Evolutionary conservation across 768 basidiomycete species (phyloP).

Genomic region (Neoboletus brunneissimus): DNA sequence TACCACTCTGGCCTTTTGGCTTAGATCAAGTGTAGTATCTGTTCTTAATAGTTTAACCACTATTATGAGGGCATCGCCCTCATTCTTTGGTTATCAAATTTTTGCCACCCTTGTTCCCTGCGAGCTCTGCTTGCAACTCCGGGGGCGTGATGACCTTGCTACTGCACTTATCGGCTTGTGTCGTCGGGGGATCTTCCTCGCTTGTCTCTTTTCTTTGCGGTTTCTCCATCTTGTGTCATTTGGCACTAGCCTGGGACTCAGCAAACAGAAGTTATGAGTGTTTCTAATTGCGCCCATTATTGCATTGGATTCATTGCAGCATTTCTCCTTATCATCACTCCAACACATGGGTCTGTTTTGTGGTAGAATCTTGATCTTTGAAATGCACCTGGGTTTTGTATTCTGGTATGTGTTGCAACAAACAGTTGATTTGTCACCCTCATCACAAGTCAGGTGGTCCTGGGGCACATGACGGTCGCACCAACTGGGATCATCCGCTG

Average conservation of each 20-base stretch:
- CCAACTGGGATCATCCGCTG: too few relatives aligned
- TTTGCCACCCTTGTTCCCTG: slow-evolving; percentile 25
- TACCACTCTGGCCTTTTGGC: slow-evolving; percentile 53
- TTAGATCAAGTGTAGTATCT: slow-evolving; percentile 80
- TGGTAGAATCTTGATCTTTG: too few relatives aligned
- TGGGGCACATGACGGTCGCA: too few relatives aligned
- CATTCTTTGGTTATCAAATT: slow-evolving; percentile 53
- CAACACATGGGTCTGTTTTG: too few relatives aligned
- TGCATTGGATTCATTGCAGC: too few relatives aligned
- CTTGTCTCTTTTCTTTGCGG: slow-evolving; percentile 15
- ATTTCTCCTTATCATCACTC: too few relatives aligned
- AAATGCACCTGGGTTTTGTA: too few relatives aligned
- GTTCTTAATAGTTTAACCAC: slow-evolving; percentile 63
- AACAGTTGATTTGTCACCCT: too few relatives aligned
- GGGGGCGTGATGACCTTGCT: slow-evolving; percentile 38
- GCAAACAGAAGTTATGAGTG: slow-evolving; percentile 7
- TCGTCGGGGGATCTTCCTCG: slow-evolving; percentile 51
- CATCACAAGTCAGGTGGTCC: too few relatives aligned
- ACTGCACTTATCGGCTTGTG: slow-evolving; percentile 46
- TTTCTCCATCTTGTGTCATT: background rate
- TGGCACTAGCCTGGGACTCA: background rate
- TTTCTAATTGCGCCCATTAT: too few relatives aligned
- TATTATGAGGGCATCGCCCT: slow-evolving; percentile 55
- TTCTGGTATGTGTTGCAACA: too few relatives aligned
- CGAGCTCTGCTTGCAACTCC: slow-evolving; percentile 43